Evolutionary conservation across 306 rosid genomes (phyloP).

Genomic region (Dicorynia guianensis): DNA sequence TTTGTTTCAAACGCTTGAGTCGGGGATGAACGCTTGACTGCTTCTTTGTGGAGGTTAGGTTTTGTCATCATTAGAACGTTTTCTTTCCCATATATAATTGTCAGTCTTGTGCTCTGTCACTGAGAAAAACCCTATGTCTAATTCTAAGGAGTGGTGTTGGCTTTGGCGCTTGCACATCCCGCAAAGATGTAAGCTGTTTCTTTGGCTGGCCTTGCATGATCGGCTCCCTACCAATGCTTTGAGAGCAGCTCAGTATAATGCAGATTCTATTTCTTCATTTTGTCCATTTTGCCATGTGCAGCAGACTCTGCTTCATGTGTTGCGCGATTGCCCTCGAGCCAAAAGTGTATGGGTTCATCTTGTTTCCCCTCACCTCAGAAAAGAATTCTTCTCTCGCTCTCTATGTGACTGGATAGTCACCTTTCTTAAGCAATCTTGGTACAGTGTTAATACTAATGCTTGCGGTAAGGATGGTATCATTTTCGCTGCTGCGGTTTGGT

Average conservation of each 20-base stretch:
- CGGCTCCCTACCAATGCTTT: constrained; percentile 13
- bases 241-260: not conserved
- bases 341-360: constrained; percentile 5
- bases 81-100: not conserved
- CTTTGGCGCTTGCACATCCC: constrained; percentile 34
- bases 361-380: constrained; percentile 16
- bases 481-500: constrained; percentile 39
- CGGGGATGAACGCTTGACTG: not conserved
- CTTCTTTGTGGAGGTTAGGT: not conserved
- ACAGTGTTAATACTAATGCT: not conserved
- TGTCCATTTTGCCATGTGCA: constrained; percentile 32
- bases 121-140: not conserved
- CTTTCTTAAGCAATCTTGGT: constrained; percentile 39
- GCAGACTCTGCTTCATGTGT: constrained; percentile 26
- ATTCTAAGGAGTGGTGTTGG: constrained; percentile 11
- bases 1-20: not conserved
- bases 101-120: not conserved
- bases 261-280: not conserved
- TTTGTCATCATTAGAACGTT: too few species aligned
- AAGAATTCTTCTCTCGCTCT: constrained; percentile 19
- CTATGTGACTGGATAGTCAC: constrained; percentile 27
- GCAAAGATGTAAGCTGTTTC: constrained; percentile 31
- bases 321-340: constrained; percentile 44
- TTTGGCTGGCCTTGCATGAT: constrained; percentile 25
- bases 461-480: constrained; percentile 1